These are phyloP conservation scores for Brasilioporus rufonigricans DNA, from an alignment of 768 basidiomycete species.

Conservation along the genomic window DNA sequence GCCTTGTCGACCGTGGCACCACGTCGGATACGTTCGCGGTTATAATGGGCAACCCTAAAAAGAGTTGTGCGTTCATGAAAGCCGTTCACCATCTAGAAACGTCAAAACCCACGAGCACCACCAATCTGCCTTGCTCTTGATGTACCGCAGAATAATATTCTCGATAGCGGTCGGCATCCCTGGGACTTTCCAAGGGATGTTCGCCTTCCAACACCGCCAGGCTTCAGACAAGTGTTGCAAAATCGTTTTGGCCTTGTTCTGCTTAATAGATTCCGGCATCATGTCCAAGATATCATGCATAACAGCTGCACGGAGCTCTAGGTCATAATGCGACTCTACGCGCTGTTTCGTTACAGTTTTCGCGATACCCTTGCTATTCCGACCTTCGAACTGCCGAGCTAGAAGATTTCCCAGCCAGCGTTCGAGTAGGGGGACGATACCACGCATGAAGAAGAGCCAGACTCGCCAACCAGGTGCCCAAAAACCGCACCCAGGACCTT, in stretches of 20 bases:
- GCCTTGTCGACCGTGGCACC: slow-evolving; percentile 98
- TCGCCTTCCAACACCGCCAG: slow-evolving; percentile 97
- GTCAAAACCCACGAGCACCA: slow-evolving; percentile 75
- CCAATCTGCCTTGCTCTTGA: slow-evolving; percentile 99
- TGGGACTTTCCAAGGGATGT: slow-evolving; percentile 99
- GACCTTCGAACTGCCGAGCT: slow-evolving; percentile 96
- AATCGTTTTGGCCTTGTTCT: slow-evolving; percentile 99
- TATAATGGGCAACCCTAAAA: slow-evolving; percentile 88
- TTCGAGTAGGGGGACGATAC: slow-evolving; percentile 96
- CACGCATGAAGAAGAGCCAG: slow-evolving; percentile 99
- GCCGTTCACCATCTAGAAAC: background rate
- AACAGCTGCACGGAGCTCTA: slow-evolving; percentile 95
- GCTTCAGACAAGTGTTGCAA: slow-evolving; percentile 97
- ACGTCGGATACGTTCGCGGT: slow-evolving; percentile 94
- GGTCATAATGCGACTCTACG: slow-evolving; percentile 97
- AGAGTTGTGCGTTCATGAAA: background rate
- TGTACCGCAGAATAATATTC: slow-evolving; percentile 97
- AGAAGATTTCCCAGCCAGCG: slow-evolving; percentile 97
- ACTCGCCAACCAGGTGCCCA: slow-evolving; percentile 99
- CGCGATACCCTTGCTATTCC: slow-evolving; percentile 94
- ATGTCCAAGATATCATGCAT: slow-evolving; percentile 99
- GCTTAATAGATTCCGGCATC: slow-evolving; percentile 99
- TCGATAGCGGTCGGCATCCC: slow-evolving; percentile 99
- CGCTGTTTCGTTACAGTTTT: slow-evolving; percentile 99
- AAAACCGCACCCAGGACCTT: slow-evolving; percentile 98